Base-by-base conservation (phyloP, 2,329 filamentous ascomycete species). In the Sporothrix phasma region DNA sequence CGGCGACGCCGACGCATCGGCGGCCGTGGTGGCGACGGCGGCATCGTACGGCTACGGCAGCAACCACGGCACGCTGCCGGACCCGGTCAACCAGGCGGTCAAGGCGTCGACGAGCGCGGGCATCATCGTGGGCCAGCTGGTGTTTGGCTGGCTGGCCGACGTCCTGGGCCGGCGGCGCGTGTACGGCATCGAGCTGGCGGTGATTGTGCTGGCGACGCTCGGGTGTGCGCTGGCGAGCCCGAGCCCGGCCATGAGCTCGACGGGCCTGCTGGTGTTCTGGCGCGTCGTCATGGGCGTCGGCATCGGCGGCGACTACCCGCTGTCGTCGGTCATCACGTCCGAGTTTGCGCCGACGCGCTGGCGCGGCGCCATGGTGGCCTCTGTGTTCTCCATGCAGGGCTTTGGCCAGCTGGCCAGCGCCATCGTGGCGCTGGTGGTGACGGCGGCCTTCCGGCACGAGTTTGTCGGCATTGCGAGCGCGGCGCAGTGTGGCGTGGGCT, bases 261-360 rank as follows among this genome's bases (percentile, higher is more conserved):
- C 82, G 11, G 84, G 83, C 3, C 72, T 86, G 49, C 72, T 92
- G 70, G 83, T 89, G 63, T 91, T 90, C 75, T 91, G 88, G 88
- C 83, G 88, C 72, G 82, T 90, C 0, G 76, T 91, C 62, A 89
- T 91, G 87, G 88, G 88, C 41, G 80, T 91, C 65, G 88, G 88
- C 34, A 90, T 92, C 60, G 89, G 90, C 68, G 90, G 89, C 66
- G 90, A 94, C 71, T 94, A 94, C 73, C 90, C 90, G 2, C 78
- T 94, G 6, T 88, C 84, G 53, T 87, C 88, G 0, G 88, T 94
- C 62, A 92, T 92, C 68, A 93, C 89, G 5, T 88, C 89, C 11
- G 90, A 94, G 80, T 93, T 93, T 72, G 88, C 89, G 8, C 90
- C 88, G 2, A 93, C 89, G 13, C 84, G 88, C 70, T 92, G 88